Conservation (phyloP, 2,329 filamentous ascomycete genomes). For the Calonectria naviculata region DNA sequence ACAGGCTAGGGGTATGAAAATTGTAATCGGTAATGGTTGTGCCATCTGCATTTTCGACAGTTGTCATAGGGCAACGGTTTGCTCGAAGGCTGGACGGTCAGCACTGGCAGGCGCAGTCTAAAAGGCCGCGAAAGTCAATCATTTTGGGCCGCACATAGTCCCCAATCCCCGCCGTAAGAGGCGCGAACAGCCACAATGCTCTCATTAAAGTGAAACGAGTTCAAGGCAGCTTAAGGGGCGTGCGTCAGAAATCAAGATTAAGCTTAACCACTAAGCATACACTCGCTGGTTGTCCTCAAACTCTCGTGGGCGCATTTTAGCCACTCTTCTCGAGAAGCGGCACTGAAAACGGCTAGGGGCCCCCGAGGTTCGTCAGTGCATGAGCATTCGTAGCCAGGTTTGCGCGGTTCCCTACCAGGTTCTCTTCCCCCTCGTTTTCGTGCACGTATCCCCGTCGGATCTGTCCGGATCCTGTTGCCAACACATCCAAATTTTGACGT, state of each 20-base stretch:
- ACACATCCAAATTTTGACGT: no score
- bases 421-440: background rate
- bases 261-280: slow-evolving; percentile 14
- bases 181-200: background rate
- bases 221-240: background rate
- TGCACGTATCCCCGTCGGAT: no score
- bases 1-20: slow-evolving; percentile 54
- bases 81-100: slow-evolving; percentile 41
- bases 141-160: slow-evolving; percentile 26
- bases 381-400: no score
- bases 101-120: slow-evolving; percentile 27
- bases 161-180: background rate
- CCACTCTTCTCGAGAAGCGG: no score
- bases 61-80: slow-evolving; percentile 45
- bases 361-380: no score
- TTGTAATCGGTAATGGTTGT: slow-evolving; percentile 56
- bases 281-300: background rate
- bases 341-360: no score
- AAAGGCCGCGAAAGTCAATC: slow-evolving; percentile 30
- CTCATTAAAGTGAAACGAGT: background rate
- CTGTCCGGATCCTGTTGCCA: no score
- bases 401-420: no score
- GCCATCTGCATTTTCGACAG: slow-evolving; percentile 37
- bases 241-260: background rate
- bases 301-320: no score